Evolutionary conservation across 176 grass and related monocot genomes (phyloP).

Genomic region (Chloris gayana): DNA sequence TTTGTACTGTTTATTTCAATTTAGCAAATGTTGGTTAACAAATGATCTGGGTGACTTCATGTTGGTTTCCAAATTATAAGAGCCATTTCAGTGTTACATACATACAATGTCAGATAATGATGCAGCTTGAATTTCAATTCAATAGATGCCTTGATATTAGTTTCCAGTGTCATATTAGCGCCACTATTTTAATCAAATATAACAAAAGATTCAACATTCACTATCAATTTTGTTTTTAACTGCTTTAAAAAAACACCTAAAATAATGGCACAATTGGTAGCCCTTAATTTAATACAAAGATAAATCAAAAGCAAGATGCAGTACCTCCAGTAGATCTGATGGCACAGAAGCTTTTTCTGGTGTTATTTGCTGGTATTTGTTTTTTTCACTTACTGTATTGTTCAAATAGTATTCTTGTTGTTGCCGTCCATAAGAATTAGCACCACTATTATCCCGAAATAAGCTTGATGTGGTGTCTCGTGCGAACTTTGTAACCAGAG

Average conservation of each 20-base stretch:
- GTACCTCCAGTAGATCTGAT: conserved; percentile 74
- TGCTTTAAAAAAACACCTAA: conserved; percentile 3
- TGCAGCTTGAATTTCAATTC: conserved; percentile 22
- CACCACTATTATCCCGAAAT: conserved; percentile 66
- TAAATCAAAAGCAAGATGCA: conserved; percentile 22
- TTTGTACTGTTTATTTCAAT: not conserved
- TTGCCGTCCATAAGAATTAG: conserved; percentile 58
- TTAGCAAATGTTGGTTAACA: not conserved
- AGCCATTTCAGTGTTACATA: not conserved
- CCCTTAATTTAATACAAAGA: not conserved
- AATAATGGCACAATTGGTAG: not conserved
- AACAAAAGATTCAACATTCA: not conserved
- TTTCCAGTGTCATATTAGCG: not conserved
- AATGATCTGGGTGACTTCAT: not conserved
- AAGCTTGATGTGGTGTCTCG: conserved; percentile 88
- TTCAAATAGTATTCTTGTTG: conserved; percentile 48
- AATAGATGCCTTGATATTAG: not conserved
- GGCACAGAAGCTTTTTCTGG: conserved; percentile 45
- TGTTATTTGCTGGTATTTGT: conserved; percentile 52
- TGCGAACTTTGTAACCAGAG: conserved; percentile 92
- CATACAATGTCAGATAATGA: conserved; percentile 14
- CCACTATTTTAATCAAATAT: conserved; percentile 32
- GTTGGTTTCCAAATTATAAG: conserved; percentile 4
- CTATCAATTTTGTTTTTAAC: not conserved
- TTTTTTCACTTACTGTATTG: conserved; percentile 48